Conservation (phyloP, 2,329 filamentous ascomycete genomes). For the Exophiala mesophila region DNA sequence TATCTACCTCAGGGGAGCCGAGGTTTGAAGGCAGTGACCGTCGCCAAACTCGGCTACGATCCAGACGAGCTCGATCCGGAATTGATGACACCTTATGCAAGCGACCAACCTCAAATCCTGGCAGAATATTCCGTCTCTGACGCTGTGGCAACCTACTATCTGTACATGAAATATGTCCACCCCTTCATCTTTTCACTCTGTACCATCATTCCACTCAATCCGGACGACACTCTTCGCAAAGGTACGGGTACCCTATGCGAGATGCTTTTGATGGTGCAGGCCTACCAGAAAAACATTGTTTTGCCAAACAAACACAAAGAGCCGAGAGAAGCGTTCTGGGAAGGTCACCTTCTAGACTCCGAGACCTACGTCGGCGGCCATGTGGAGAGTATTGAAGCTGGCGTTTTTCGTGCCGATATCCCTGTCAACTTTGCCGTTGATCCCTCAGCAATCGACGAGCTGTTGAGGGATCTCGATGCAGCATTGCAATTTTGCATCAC, state of each 20-base stretch:
- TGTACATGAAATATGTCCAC: constrained; percentile 99
- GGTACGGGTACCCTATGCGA: constrained; percentile 98
- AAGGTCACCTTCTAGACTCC: constrained; percentile 90
- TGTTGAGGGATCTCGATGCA: constrained; percentile 78
- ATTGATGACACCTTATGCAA: constrained; percentile 86
- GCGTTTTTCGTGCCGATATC: constrained; percentile 93
- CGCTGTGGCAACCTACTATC: constrained; percentile 95
- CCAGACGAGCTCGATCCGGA: constrained; percentile 97
- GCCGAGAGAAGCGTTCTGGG: constrained; percentile 89
- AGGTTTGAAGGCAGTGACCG: constrained; percentile 94
- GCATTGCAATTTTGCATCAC: constrained; percentile 83
- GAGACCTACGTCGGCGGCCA: constrained; percentile 98
- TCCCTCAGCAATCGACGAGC: constrained; percentile 78
- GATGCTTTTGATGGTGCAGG: constrained; percentile 98
- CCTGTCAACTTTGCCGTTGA: constrained; percentile 93
- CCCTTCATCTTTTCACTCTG: constrained; percentile 98
- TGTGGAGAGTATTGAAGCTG: constrained; percentile 97
- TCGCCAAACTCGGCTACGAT: constrained; percentile 96
- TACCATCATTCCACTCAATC: constrained; percentile 88
- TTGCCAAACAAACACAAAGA: constrained; percentile 94
- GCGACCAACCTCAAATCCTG: constrained; percentile 84
- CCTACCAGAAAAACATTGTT: constrained; percentile 85
- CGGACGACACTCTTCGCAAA: constrained; percentile 88
- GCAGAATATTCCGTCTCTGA: constrained; percentile 99
- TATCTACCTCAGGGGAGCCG: constrained; percentile 96